A percentile compares a stretch with the other conserved stretches of the same genome.
Evolutionary conservation across 371 early-diverging fungal genomes (phyloP).

Genomic region (Mortierella sp.): DNA sequence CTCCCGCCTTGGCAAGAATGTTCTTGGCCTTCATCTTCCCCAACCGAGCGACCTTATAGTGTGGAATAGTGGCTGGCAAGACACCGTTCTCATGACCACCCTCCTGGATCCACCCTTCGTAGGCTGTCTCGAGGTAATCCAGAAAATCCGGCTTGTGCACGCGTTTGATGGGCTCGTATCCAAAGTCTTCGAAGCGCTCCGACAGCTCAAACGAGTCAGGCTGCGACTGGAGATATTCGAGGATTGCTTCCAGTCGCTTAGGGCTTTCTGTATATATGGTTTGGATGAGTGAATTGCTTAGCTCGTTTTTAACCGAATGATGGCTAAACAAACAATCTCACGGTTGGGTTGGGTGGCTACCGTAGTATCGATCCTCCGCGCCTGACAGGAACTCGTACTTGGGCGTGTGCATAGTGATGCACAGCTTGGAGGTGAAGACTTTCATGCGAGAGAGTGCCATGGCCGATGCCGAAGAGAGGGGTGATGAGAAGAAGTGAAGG

Average conservation of each 20-base stretch:
- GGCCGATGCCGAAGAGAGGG: not conserved
- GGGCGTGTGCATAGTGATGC: constrained; percentile 48
- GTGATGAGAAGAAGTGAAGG: not conserved
- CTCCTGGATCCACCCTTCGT: constrained; percentile 65
- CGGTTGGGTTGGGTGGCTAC: constrained; percentile 12
- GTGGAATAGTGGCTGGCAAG: constrained; percentile 67
- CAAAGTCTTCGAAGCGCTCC: constrained; percentile 58
- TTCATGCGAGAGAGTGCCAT: constrained; percentile 36
- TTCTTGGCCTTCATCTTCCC: constrained; percentile 34
- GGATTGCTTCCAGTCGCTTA: constrained; percentile 32
- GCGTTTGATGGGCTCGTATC: constrained; percentile 63
- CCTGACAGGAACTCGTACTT: constrained; percentile 41
- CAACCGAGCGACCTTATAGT: constrained; percentile 48
- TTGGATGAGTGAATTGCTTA: too few species aligned
- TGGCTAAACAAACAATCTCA: not conserved
- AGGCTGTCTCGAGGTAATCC: constrained; percentile 65
- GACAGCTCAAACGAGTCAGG: constrained; percentile 35
- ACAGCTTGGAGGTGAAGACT: constrained; percentile 45
- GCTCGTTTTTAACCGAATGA: not conserved
- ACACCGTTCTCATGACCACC: constrained; percentile 70
- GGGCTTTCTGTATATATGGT: constrained; percentile 32
- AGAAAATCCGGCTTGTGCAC: constrained; percentile 71
- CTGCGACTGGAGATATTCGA: constrained; percentile 20
- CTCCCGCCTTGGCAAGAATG: constrained; percentile 54
- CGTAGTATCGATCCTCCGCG: constrained; percentile 39